A percentile compares a stretch with the other conserved stretches of the same genome.
Conservation (phyloP, 169 alveolate species). For the Blepharisma undulans region DNA sequence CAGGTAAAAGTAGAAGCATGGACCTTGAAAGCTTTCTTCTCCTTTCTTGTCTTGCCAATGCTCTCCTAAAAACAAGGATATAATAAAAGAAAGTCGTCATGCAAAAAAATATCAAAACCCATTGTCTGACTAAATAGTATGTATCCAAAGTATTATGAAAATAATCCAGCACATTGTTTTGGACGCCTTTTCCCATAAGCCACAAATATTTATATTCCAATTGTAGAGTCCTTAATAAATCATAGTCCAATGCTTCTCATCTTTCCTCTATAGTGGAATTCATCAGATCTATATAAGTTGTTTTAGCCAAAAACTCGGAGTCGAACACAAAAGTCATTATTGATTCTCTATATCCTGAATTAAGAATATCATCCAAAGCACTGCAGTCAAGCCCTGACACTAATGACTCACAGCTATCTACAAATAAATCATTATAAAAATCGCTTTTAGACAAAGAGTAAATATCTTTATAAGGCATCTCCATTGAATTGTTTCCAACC, state of each 20-base stretch:
- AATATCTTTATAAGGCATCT: neutral
- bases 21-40: conserved; percentile 1
- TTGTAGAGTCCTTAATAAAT: neutral
- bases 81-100: neutral
- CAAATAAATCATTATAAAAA: neutral
- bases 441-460: neutral
- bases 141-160: neutral
- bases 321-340: neutral
- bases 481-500: neutral
- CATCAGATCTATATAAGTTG: neutral
- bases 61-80: neutral
- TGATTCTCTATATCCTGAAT: neutral
- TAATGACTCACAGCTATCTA: neutral
- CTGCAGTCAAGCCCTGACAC: neutral
- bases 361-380: neutral
- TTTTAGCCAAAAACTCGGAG: neutral
- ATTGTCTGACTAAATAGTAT: neutral
- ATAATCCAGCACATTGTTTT: neutral
- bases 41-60: conserved; percentile 4
- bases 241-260: neutral
- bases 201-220: neutral
- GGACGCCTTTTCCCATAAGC: neutral
- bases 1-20: conserved; percentile 36
- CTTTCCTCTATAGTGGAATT: neutral
- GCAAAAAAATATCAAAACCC: neutral